Conservation (phyloP, 768 basidiomycete genomes). For the Leucosporidium scottii region DNA sequence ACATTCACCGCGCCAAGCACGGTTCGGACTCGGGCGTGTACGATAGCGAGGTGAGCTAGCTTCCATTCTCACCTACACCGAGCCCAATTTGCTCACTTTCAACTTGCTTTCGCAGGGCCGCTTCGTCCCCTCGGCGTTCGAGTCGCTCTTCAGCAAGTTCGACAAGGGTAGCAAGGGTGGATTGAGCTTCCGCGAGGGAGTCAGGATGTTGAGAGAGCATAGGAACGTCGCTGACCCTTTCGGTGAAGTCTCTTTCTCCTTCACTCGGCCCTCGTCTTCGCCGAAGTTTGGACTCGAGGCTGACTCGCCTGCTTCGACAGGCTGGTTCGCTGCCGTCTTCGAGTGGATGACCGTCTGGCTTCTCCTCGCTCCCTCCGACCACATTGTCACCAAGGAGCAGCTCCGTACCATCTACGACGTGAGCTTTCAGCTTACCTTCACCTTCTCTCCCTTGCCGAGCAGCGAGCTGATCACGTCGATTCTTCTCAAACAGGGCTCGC, state of each 20-base stretch:
- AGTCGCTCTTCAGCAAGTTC: conserved; percentile 47
- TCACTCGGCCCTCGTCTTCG: not conserved
- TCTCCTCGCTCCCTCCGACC: conserved; percentile 46
- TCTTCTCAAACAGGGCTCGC: not conserved
- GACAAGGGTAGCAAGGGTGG: conserved; percentile 29
- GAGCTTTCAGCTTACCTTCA: conserved; percentile 22
- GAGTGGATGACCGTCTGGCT: conserved; percentile 47
- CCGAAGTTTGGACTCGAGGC: not conserved
- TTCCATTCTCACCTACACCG: not conserved
- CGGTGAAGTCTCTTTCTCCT: conserved; percentile 37
- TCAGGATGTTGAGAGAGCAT: conserved; percentile 40
- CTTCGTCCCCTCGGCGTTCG: conserved; percentile 47
- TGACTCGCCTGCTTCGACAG: conserved; percentile 1
- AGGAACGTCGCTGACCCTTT: conserved; percentile 37
- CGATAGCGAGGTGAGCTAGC: conserved; percentile 35
- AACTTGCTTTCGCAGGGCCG: conserved; percentile 40
- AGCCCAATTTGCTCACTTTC: not conserved
- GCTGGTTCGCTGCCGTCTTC: conserved; percentile 40
- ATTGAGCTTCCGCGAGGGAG: conserved; percentile 28
- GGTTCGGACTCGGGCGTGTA: conserved; percentile 48
- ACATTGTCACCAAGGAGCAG: conserved; percentile 46
- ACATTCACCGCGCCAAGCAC: conserved; percentile 46
- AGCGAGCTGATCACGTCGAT: not conserved
- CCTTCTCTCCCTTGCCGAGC: conserved; percentile 36
- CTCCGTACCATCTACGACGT: conserved; percentile 48